A percentile compares a stretch with the other conserved stretches of the same genome.
phyloP scores from a whole-genome alignment of 2,329 filamentous ascomycete species.

The Daldinia sp. region DNA sequence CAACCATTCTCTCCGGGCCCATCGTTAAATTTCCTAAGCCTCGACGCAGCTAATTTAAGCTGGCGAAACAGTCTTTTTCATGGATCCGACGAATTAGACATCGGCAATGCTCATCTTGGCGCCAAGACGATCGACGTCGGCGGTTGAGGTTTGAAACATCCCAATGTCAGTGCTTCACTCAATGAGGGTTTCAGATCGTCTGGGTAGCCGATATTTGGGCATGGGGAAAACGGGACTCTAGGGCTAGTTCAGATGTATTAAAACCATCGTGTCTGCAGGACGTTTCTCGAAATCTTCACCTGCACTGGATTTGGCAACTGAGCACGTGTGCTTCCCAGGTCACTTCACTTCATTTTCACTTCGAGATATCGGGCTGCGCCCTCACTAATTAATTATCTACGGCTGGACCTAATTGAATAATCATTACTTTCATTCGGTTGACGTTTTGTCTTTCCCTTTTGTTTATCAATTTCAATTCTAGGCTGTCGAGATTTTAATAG shows the following conservation, averaged over 20 bases:
- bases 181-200: constrained; percentile 27
- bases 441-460: constrained; percentile 17
- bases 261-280: background rate
- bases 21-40: constrained; percentile 7
- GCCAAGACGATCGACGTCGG: constrained; percentile 29
- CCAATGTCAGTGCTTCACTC: constrained; percentile 14
- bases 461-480: constrained; percentile 14
- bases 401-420: constrained; percentile 31
- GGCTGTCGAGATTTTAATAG: constrained; percentile 26
- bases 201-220: constrained; percentile 3
- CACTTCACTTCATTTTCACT: constrained; percentile 24
- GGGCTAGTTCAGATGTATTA: constrained; percentile 5
- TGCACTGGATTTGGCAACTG: constrained; percentile 18
- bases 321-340: constrained; percentile 25
- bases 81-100: constrained; percentile 14
- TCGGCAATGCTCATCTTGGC: constrained; percentile 19
- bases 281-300: constrained; percentile 15
- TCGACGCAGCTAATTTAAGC: constrained; percentile 10
- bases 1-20: background rate
- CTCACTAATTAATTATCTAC: constrained; percentile 30
- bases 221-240: constrained; percentile 1
- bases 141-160: constrained; percentile 31
- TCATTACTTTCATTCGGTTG: constrained; percentile 20
- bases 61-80: constrained; percentile 12
- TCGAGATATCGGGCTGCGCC: constrained; percentile 30